Evolutionary conservation across 805 yeast genomes (phyloP).

Genomic region (Vanderwaltozyma verrucispora): DNA sequence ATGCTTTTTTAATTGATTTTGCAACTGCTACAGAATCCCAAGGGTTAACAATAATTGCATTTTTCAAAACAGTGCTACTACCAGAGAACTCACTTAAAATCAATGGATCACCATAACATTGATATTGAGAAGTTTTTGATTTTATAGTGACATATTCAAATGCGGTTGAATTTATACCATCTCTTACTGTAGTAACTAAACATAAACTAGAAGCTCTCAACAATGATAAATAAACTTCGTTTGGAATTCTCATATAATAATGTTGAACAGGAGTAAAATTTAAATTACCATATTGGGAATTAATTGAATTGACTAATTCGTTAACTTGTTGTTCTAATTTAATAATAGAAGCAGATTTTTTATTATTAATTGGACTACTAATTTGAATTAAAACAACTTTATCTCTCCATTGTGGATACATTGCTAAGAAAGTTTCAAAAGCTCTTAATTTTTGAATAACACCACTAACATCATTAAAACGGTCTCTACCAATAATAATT

Average conservation of each 20-base stretch:
- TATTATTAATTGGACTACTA: constrained; percentile 49
- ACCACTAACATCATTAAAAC: constrained; percentile 86
- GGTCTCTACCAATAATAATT: constrained; percentile 87
- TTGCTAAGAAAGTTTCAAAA: constrained; percentile 73
- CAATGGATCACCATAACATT: constrained; percentile 49
- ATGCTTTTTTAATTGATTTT: constrained; percentile 61
- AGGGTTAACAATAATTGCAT: constrained; percentile 82
- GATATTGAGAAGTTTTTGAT: constrained; percentile 33
- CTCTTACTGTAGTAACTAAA: constrained; percentile 81
- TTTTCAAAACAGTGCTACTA: constrained; percentile 57
- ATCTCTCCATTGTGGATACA: constrained; percentile 88
- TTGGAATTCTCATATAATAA: constrained; percentile 79
- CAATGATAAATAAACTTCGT: constrained; percentile 82
- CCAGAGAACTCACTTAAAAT: constrained; percentile 92
- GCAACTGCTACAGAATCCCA: constrained; percentile 97
- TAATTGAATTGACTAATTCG: constrained; percentile 73
- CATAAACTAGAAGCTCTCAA: constrained; percentile 86
- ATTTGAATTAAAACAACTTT: constrained; percentile 87
- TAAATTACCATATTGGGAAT: constrained; percentile 73
- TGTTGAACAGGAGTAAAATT: constrained; percentile 85
- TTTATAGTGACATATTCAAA: constrained; percentile 87
- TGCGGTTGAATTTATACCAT: constrained; percentile 94
- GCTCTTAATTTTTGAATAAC: constrained; percentile 90
- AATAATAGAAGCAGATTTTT: constrained; percentile 34
- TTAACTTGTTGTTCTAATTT: constrained; percentile 70